Evolutionary conservation across 192 early-diverging fungal genomes (phyloP).

Genomic region (Borealophlyctis nickersoniae): DNA sequence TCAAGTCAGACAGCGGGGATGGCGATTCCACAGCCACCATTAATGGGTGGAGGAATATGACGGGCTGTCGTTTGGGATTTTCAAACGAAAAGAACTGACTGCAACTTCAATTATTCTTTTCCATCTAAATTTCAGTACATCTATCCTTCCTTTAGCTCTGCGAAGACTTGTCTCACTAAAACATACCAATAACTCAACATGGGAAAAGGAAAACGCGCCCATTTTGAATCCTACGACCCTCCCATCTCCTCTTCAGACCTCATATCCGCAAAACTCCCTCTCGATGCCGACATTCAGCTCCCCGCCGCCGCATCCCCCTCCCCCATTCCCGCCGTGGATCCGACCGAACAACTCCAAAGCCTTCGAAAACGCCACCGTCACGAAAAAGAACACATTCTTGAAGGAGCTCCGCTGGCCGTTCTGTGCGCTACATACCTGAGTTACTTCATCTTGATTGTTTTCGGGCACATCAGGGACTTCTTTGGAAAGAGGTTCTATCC

Average conservation of each 20-base stretch:
- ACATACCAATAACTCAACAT: conserved; percentile 14
- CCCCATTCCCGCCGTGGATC: conserved; percentile 2
- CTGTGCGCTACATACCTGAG: conserved; percentile 93
- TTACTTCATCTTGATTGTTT: conserved; percentile 89
- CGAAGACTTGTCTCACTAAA: neutral
- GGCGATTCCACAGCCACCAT: neutral
- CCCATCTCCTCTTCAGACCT: conserved; percentile 40
- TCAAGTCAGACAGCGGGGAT: neutral
- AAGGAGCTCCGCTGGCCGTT: conserved; percentile 75
- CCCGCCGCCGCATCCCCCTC: conserved; percentile 7
- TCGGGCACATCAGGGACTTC: conserved; percentile 91
- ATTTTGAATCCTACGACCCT: conserved; percentile 30
- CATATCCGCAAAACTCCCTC: conserved; percentile 12
- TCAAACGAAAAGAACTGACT: neutral
- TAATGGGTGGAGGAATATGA: too few species aligned
- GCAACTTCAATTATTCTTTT: neutral
- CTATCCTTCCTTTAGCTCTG: neutral
- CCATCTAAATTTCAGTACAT: neutral
- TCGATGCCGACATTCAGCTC: conserved; percentile 23
- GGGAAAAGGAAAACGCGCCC: conserved; percentile 49
- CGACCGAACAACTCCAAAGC: neutral
- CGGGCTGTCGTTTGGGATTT: too few species aligned
- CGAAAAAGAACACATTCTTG: conserved; percentile 36
- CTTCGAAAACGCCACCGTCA: conserved; percentile 11
- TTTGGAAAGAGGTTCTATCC: conserved; percentile 77